Conservation (phyloP, 306 rosid genomes). For the Mimosa bimucronata region DNA sequence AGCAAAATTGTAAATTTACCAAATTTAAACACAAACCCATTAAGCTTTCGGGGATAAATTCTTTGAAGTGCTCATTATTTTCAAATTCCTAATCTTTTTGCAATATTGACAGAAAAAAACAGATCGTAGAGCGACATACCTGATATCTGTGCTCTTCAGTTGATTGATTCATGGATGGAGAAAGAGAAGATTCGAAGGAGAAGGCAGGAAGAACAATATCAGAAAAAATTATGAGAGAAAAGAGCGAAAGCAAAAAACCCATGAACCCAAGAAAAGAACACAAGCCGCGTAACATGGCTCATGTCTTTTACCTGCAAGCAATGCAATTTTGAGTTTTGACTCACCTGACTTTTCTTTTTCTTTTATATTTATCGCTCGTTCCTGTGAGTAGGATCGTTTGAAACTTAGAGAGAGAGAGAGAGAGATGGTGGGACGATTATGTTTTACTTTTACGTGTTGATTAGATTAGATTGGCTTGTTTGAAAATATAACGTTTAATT, state of each 20-base stretch:
- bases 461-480: neutral
- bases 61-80: neutral
- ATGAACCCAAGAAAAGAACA: conserved; percentile 10
- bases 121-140: conserved; percentile 20
- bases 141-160: neutral
- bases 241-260: conserved; percentile 3
- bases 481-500: neutral
- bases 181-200: neutral
- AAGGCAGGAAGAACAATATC: neutral
- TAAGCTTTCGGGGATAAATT: neutral
- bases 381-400: neutral
- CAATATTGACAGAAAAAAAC: neutral
- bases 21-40: conserved; percentile 8
- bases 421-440: neutral
- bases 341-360: neutral
- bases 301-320: conserved; percentile 11
- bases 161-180: conserved; percentile 2
- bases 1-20: neutral
- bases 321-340: neutral
- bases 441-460: neutral
- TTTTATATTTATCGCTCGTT: neutral
- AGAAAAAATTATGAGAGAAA: neutral
- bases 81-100: neutral
- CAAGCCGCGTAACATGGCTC: conserved; percentile 17
- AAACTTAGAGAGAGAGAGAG: neutral